phyloP scores from a whole-genome alignment of 108 stramenopile species.

The Cyclotella baltica region DNA sequence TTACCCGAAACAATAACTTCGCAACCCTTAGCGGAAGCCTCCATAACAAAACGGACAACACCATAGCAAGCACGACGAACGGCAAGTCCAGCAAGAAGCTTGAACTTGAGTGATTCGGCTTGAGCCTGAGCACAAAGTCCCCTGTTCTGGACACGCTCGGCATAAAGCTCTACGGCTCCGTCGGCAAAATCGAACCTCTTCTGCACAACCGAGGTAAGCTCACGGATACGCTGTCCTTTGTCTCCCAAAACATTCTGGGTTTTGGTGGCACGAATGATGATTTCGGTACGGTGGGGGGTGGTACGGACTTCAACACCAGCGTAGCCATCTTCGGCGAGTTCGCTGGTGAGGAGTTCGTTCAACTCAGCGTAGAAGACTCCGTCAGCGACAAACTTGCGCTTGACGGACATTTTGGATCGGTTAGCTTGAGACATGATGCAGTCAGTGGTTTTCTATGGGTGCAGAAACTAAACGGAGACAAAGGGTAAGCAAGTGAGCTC shows the following conservation, averaged over 20 bases:
- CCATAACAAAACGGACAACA: slow-evolving; percentile 99
- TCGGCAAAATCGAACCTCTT: slow-evolving; percentile 99
- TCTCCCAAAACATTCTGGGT: slow-evolving; percentile 99
- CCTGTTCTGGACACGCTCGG: slow-evolving; percentile 98
- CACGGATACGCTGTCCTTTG: slow-evolving; percentile 99
- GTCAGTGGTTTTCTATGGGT: neutral
- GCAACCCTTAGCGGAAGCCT: slow-evolving; percentile 98
- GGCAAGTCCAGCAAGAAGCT: slow-evolving; percentile 98
- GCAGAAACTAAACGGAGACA: neutral
- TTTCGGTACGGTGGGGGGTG: slow-evolving; percentile 98
- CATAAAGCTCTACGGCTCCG: slow-evolving; percentile 98
- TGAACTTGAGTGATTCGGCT: slow-evolving; percentile 99
- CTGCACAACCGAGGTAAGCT: slow-evolving; percentile 98
- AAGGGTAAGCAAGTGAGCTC: neutral
- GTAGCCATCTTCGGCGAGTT: slow-evolving; percentile 99
- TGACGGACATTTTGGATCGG: slow-evolving; percentile 92
- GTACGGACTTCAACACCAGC: slow-evolving; percentile 99
- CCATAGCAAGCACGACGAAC: slow-evolving; percentile 99
- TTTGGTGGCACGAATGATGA: slow-evolving; percentile 99
- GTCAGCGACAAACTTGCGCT: slow-evolving; percentile 99
- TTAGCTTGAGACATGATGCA: slow-evolving; percentile 44
- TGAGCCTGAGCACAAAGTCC: slow-evolving; percentile 99
- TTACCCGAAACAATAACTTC: slow-evolving; percentile 99
- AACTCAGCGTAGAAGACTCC: slow-evolving; percentile 99
- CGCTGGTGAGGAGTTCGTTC: slow-evolving; percentile 97